Percentiles rank a stretch among this genome's conserved stretches.
Evolutionary conservation across 2,329 filamentous ascomycete genomes (phyloP).

Genomic region (Aplosporella prunicola): DNA sequence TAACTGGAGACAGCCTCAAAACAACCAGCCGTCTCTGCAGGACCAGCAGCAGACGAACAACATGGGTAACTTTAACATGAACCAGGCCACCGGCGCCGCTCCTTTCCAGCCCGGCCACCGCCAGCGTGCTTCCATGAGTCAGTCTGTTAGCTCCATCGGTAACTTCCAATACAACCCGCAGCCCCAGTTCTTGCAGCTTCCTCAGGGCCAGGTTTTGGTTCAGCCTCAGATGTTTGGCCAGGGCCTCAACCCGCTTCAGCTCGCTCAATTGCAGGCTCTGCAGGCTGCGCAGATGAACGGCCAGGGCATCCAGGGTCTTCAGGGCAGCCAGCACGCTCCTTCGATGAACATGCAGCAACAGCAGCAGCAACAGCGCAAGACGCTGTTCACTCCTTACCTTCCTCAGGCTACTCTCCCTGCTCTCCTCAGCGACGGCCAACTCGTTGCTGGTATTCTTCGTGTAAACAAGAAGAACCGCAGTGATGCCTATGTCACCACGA

Average conservation of each 20-base stretch:
- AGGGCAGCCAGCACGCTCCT: conserved; percentile 61
- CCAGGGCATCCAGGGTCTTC: conserved; percentile 56
- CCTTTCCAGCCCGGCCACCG: conserved; percentile 91
- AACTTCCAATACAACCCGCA: conserved; percentile 84
- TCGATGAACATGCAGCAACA: conserved; percentile 47
- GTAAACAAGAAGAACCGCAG: conserved; percentile 99
- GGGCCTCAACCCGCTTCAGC: conserved; percentile 76
- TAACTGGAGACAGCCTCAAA: conserved; percentile 86
- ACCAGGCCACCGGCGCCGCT: conserved; percentile 58
- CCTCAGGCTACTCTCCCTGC: conserved; percentile 90
- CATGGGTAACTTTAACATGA: conserved; percentile 58
- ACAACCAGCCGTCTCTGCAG: conserved; percentile 38
- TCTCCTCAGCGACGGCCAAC: conserved; percentile 79
- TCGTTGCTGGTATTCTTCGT: conserved; percentile 90
- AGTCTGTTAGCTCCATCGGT: conserved; percentile 71
- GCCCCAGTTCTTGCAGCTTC: conserved; percentile 77
- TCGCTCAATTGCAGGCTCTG: conserved; percentile 83
- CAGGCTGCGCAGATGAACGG: conserved; percentile 79
- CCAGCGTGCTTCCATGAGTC: conserved; percentile 71
- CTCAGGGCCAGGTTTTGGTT: conserved; percentile 72
- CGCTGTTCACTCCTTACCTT: conserved; percentile 93
- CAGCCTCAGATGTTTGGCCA: conserved; percentile 82
- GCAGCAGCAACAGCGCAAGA: conserved; percentile 88
- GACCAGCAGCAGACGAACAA: conserved; percentile 40
- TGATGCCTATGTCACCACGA: conserved; percentile 92